Base-by-base conservation (phyloP, 306 rosid genomes). In the Medicago arabica region DNA sequence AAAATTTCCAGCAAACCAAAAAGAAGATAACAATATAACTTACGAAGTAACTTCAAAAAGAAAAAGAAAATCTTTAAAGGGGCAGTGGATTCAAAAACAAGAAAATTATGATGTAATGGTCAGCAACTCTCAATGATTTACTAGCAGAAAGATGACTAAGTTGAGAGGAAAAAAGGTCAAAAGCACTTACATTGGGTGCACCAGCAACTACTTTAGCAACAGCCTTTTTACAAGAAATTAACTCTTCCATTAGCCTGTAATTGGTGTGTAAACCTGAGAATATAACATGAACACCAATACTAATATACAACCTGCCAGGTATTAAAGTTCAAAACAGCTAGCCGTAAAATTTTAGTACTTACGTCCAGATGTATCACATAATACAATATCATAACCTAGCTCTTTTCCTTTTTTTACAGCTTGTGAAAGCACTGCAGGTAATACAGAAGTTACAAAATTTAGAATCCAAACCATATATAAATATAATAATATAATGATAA, bases 311-410 rank as follows among this genome's bases (percentile, higher is more conserved):
- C 41, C 49, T 57, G 49, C 53, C 28, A 74, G 64, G 44, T 72
- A 68, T 28, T 46, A 67, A 76, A 82, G 38, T 25, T 73, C 54
- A 44, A 64, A 81, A 53, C 28, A 77, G 65, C 69, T 43, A 78
- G 38, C 38, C 50, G 53, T 49, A 13, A 59, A 80, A 64, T 61
- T 40, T 72, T 15, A 72, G 51, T 69, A 86, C 99, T 90, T 79
- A 95, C 97, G 97, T 76, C 99, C 97, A 28, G 99, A 95, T 53
- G 99, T 95, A 82, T 95, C 99, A 59, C 97, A 92, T 67, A 95
- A 86, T 65, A 95, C 97, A 25, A 95, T 39, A 81, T 95, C 99
- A 69, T 86, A 90, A 71, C 92, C 93, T 62, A 83, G 83, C 75
- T 86, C 88, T 84, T 95, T 95, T 49, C 99, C 99, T 78, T 60